Conservation (phyloP, 371 early-diverging fungal species). For the Zychaea mexicana region DNA sequence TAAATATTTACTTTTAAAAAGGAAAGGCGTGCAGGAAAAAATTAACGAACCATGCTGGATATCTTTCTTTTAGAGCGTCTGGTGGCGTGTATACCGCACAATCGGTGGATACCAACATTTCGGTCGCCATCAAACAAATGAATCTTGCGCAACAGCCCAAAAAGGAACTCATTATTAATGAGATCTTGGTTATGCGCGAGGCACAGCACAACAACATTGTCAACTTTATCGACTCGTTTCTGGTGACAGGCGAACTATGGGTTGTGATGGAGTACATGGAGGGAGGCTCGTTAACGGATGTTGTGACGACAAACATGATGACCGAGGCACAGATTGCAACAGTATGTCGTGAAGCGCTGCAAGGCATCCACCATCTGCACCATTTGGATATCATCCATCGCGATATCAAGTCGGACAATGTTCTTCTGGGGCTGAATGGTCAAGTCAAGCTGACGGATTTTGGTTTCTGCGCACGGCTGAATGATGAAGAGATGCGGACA, state of each 20-base stretch:
- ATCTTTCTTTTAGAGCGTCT: conserved; percentile 69
- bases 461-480: conserved; percentile 93
- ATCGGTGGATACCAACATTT: conserved; percentile 67
- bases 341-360: conserved; percentile 86
- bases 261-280: conserved; percentile 98
- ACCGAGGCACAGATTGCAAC: conserved; percentile 96
- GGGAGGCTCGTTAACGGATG: conserved; percentile 92
- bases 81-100: conserved; percentile 92
- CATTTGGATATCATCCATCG: conserved; percentile 94
- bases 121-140: conserved; percentile 96
- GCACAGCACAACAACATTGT: conserved; percentile 93
- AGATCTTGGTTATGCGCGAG: conserved; percentile 94
- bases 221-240: conserved; percentile 93
- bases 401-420: conserved; percentile 98
- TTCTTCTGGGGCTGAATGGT: conserved; percentile 84
- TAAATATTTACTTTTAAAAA: conserved; percentile 4
- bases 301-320: conserved; percentile 93
- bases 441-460: conserved; percentile 96
- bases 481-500: conserved; percentile 75
- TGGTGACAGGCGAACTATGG: conserved; percentile 90
- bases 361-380: conserved; percentile 92
- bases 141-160: conserved; percentile 94
- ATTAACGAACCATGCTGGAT: neutral
- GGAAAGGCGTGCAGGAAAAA: neutral
- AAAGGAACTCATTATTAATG: conserved; percentile 96